phyloP scores from a whole-genome alignment of 2,329 filamentous ascomycete species.

The Trichoderma breve region DNA sequence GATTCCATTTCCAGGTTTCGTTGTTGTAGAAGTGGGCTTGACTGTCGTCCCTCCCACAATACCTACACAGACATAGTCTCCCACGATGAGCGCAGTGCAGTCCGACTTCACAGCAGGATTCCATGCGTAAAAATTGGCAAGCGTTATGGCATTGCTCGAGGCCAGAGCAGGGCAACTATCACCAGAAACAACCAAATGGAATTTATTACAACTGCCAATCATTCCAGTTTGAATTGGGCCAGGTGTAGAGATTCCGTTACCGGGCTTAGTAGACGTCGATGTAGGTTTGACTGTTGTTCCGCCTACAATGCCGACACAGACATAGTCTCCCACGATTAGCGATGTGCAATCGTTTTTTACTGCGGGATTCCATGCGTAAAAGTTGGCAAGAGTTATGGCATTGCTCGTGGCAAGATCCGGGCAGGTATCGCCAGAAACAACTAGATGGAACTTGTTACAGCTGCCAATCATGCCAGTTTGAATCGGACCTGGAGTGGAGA shows the following conservation, averaged over 20 bases:
- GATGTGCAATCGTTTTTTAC: neutral
- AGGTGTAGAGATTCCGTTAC: slow-evolving; percentile 29
- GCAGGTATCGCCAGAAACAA: neutral
- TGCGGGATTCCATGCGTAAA: neutral
- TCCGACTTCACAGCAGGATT: neutral
- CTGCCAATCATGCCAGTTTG: neutral
- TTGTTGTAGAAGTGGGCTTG: slow-evolving; percentile 2
- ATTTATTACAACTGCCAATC: slow-evolving; percentile 31
- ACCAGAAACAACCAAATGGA: slow-evolving; percentile 24
- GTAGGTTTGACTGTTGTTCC: neutral
- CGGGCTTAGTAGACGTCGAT: neutral
- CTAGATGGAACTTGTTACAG: neutral
- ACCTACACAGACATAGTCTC: neutral
- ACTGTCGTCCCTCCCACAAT: slow-evolving; percentile 10
- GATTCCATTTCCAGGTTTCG: neutral
- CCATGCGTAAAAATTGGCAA: neutral
- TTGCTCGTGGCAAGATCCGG: neutral
- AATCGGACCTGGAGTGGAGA: neutral
- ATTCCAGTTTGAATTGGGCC: slow-evolving; percentile 32
- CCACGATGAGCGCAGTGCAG: neutral
- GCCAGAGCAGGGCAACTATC: neutral
- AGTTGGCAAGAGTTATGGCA: neutral
- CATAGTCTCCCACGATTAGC: neutral
- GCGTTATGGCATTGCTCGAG: neutral
- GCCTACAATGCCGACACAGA: neutral